Evolutionary conservation across 2,329 filamentous ascomycete species (phyloP).

Genomic region (Xylaria polymorpha): DNA sequence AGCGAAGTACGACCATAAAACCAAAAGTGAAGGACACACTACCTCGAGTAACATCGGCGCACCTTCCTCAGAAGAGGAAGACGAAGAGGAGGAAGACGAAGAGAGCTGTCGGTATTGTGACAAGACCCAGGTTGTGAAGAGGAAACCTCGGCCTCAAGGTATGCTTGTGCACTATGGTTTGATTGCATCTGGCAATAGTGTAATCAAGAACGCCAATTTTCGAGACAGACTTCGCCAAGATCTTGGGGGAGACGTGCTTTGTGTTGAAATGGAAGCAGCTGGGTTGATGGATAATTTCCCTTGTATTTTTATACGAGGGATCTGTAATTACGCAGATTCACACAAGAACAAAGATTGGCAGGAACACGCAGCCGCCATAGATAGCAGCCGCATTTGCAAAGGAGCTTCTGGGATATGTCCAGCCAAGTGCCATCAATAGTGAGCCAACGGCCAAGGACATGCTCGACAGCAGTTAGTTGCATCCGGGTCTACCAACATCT

Average conservation of each 20-base stretch:
- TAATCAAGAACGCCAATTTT: constrained; percentile 42
- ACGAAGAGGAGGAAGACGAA: constrained; percentile 30
- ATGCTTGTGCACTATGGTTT: constrained; percentile 45
- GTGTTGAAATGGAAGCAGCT: constrained; percentile 39
- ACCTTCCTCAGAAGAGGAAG: neutral
- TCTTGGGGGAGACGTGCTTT: constrained; percentile 35
- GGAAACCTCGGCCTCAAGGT: constrained; percentile 30
- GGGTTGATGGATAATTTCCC: constrained; percentile 41
- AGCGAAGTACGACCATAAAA: constrained; percentile 22
- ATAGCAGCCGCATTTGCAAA: constrained; percentile 24
- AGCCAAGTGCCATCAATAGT: constrained; percentile 12
- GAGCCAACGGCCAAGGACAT: constrained; percentile 16
- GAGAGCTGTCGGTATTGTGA: constrained; percentile 40
- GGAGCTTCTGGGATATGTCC: constrained; percentile 19
- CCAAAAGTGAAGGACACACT: neutral
- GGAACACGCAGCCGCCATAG: constrained; percentile 15
- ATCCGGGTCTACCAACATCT: neutral
- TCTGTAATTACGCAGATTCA: constrained; percentile 46
- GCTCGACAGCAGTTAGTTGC: constrained; percentile 11
- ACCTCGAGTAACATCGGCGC: neutral
- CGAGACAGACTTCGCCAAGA: constrained; percentile 37
- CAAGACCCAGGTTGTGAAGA: constrained; percentile 32
- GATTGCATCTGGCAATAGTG: constrained; percentile 45
- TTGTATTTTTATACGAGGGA: constrained; percentile 46
- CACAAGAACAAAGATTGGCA: constrained; percentile 46